Percentiles rank a stretch among this genome's conserved stretches.
Conservation (phyloP, 352 stramenopile genomes). For the Phytopythium vexans region DNA sequence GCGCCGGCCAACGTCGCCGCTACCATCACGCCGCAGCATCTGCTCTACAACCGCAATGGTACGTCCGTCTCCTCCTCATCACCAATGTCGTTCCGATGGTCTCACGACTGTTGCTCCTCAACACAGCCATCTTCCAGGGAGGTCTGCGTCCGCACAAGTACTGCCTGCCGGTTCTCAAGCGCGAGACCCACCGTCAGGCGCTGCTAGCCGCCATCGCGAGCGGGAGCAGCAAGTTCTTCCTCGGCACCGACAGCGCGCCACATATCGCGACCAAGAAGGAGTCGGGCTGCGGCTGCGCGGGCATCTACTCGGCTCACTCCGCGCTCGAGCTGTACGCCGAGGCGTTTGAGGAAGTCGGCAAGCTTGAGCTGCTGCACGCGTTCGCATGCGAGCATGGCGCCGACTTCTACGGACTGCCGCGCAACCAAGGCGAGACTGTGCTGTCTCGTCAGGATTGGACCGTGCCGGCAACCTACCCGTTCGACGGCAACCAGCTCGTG, state of each 20-base stretch:
- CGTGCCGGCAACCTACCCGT: constrained; percentile 90
- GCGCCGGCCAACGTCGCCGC: constrained; percentile 91
- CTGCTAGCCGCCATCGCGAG: constrained; percentile 89
- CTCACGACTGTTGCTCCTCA: no score
- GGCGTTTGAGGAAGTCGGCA: constrained; percentile 93
- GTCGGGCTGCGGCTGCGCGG: constrained; percentile 90
- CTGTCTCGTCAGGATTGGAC: constrained; percentile 89
- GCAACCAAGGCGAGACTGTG: constrained; percentile 84
- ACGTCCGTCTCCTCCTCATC: neutral
- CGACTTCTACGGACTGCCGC: constrained; percentile 96
- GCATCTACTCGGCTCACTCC: constrained; percentile 96
- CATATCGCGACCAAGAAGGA: constrained; percentile 94
- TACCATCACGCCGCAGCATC: constrained; percentile 99
- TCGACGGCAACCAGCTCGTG: constrained; percentile 85
- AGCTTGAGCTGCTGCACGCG: constrained; percentile 91
- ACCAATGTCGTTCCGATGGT: no score
- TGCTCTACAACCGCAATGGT: constrained; percentile 99
- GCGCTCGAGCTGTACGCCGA: constrained; percentile 97
- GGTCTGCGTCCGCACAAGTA: constrained; percentile 99
- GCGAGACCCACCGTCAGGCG: constrained; percentile 89
- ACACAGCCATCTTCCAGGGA: constrained; percentile 85
- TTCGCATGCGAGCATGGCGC: constrained; percentile 95
- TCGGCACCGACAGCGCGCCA: constrained; percentile 98
- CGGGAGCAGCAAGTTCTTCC: constrained; percentile 96
- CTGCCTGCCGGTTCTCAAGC: constrained; percentile 99